A percentile compares a stretch with the other conserved stretches of the same genome.
Conservation (phyloP, 805 yeast genomes). For the Candida coquimbonensis region DNA sequence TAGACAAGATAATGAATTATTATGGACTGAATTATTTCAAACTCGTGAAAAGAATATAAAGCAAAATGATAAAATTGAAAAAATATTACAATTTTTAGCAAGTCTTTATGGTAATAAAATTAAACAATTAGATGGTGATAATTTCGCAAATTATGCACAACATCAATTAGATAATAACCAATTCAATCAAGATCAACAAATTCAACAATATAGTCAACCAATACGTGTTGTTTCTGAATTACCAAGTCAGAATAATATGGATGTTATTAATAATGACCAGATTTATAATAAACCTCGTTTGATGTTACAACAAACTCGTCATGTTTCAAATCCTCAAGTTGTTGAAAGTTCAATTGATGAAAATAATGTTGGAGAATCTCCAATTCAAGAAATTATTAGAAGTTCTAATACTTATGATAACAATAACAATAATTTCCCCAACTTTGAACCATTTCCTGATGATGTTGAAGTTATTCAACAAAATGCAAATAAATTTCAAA, state of each 20-base stretch:
- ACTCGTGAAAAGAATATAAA: constrained; percentile 80
- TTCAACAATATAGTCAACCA: constrained; percentile 2
- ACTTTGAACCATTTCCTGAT: not conserved
- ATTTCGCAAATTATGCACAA: not conserved
- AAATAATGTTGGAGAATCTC: constrained; percentile 10
- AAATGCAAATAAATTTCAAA: not conserved
- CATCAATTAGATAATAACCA: constrained; percentile 4
- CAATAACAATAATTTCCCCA: not conserved
- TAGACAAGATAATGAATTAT: constrained; percentile 76
- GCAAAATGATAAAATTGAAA: constrained; percentile 83
- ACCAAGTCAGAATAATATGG: not conserved
- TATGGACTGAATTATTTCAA: constrained; percentile 85
- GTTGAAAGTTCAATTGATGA: too few relatives aligned
- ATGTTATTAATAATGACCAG: not conserved
- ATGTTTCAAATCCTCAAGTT: constrained; percentile 4
- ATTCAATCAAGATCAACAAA: constrained; percentile 5
- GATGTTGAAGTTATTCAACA: too few relatives aligned
- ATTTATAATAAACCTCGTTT: constrained; percentile 13
- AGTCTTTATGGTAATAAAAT: constrained; percentile 39
- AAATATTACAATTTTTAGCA: constrained; percentile 81
- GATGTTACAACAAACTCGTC: constrained; percentile 16
- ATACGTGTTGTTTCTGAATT: not conserved
- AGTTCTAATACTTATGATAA: constrained; percentile 6
- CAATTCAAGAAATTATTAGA: constrained; percentile 19
- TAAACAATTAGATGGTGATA: constrained; percentile 18